Evolutionary conservation across 352 stramenopile genomes (phyloP), one percentile per base, ranked within the genome.

Genomic region (Phytophthora quininea): DNA sequence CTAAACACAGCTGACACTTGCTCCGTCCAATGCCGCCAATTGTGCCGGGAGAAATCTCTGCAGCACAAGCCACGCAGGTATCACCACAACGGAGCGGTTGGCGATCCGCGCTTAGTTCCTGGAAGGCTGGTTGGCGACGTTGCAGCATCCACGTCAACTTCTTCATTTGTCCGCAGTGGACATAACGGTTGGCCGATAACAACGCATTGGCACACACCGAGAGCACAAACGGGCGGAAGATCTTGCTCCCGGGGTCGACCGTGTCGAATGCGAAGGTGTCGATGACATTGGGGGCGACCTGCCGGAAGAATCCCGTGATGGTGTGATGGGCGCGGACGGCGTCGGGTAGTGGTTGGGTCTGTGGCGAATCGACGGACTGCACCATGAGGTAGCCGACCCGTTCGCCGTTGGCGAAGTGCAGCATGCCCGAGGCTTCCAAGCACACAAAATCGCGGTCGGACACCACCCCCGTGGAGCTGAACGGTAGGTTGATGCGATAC

Each of bases 91-190:
- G n/a, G n/a, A n/a, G n/a, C n/a, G n/a, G n/a, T n/a, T n/a, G n/a
- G n/a, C n/a, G n/a, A n/a, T n/a, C n/a, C 43, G 43, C 14, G 29
- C 2, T 49, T 8, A 15, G 43, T n/a, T 30, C 8, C 19, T 24
- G 43, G 14, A 49, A 29, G 8, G 11, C 43, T 30, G 43, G 5
- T 7, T 52, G 54, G 5, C 40, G 40, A 29, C 53, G 42, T 46
- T 62, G 55, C 29, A 68, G 35, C 45, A 62, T 54, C 75, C 77
- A 86, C 48, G 71, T 58, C 11, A 84, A 65, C 58, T 83, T 87
- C n/a, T 77, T 77, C 73, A 81, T 79, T 24, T 77, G 73, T 4
- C 66, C 70, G 47, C 70, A 86, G 29, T 79, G 54, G 14, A 79
- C 67, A 60, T 73, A 69, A 14, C 62, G 52, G 5, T 51, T 64